Conservation (phyloP, 1,284 basidiomycete genomes). For the Tremellales sp. region DNA sequence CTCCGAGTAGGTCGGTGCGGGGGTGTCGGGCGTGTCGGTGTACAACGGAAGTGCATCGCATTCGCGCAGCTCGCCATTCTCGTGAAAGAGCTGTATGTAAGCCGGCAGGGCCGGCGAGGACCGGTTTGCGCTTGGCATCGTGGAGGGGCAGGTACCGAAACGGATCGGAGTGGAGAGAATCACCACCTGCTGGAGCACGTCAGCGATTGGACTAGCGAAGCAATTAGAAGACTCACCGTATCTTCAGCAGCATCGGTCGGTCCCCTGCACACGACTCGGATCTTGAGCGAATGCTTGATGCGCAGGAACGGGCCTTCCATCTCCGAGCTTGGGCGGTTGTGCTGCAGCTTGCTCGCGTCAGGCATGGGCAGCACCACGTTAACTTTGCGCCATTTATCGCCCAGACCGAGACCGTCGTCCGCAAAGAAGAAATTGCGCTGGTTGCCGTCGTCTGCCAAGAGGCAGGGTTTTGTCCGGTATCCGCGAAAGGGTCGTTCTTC, state of each 20-base stretch:
- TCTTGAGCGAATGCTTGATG: constrained; percentile 41
- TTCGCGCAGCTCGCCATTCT: constrained; percentile 41
- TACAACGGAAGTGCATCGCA: constrained; percentile 45
- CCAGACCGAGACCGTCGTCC: constrained; percentile 31
- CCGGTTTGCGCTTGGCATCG: constrained; percentile 8
- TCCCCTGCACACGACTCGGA: constrained; percentile 31
- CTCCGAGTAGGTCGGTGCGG: too few species aligned
- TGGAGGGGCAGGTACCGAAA: constrained; percentile 32
- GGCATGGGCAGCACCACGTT: constrained; percentile 42
- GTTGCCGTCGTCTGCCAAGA: constrained; percentile 33
- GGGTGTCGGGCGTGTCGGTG: too few species aligned
- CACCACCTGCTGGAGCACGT: constrained; percentile 19
- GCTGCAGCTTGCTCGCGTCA: constrained; percentile 8
- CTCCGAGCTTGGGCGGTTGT: constrained; percentile 25
- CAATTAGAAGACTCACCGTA: constrained; percentile 12
- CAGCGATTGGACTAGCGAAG: not conserved
- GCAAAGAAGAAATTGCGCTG: constrained; percentile 43
- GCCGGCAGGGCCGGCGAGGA: constrained; percentile 26
- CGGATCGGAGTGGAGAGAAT: constrained; percentile 39
- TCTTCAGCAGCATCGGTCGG: constrained; percentile 13
- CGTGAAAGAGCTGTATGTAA: constrained; percentile 44
- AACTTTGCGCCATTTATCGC: constrained; percentile 36
- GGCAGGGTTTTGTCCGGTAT: constrained; percentile 18
- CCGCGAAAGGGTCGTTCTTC: constrained; percentile 15
- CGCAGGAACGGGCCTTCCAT: constrained; percentile 35